phyloP scores from a whole-genome alignment of 306 rosid species.

The Bauhinia variegata region DNA sequence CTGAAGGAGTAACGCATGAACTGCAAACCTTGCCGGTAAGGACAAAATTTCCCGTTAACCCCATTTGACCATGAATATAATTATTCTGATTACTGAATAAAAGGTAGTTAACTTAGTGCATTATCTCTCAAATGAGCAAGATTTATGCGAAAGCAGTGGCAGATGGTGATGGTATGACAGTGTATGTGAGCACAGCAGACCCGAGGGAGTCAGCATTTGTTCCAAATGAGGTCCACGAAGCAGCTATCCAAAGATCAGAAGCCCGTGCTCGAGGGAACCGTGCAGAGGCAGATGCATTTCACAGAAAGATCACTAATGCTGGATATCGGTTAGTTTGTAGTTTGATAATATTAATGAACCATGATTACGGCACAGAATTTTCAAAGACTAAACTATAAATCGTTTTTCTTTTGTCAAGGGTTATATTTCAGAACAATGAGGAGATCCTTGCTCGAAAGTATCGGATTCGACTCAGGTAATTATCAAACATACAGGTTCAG shows the following conservation, averaged over 20 bases:
- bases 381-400: too few relatives aligned
- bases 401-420: slow-evolving; percentile 42
- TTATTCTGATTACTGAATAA: too few relatives aligned
- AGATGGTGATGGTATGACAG: slow-evolving; percentile 89
- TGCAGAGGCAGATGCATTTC: slow-evolving; percentile 68
- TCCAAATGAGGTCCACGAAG: slow-evolving; percentile 59
- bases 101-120: too few relatives aligned
- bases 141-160: slow-evolving; percentile 80
- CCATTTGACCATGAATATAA: too few relatives aligned
- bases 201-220: slow-evolving; percentile 73
- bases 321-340: slow-evolving; percentile 75
- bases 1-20: slow-evolving; percentile 67
- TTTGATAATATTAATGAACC: slow-evolving; percentile 12
- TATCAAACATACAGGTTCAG: not conserved
- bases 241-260: slow-evolving; percentile 57
- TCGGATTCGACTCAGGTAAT: slow-evolving; percentile 84
- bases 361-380: too few relatives aligned
- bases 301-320: slow-evolving; percentile 60
- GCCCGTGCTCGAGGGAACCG: slow-evolving; percentile 60
- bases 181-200: slow-evolving; percentile 77
- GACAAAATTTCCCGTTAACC: not conserved
- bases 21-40: slow-evolving; percentile 71
- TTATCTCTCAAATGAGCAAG: slow-evolving; percentile 35
- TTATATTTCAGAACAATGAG: slow-evolving; percentile 53
- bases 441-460: slow-evolving; percentile 80